Percentiles rank a stretch among this genome's conserved stretches.
Conservation (phyloP, 2,329 filamentous ascomycete species). For the Penicillium sp. region DNA sequence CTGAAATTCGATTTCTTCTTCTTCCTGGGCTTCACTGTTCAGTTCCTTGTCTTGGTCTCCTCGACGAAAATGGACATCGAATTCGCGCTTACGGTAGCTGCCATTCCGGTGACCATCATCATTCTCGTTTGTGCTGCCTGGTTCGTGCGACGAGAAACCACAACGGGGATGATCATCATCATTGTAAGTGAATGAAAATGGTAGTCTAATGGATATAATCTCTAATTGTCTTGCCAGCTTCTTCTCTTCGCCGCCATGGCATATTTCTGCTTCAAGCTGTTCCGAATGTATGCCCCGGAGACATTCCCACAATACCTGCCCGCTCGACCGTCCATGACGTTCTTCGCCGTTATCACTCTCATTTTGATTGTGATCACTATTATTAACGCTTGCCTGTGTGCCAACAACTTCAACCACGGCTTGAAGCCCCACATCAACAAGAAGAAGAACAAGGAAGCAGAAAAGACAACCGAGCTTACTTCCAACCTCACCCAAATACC, state of each 20-base stretch:
- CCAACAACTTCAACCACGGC: constrained; percentile 84
- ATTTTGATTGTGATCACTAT: constrained; percentile 87
- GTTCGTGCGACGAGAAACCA: constrained; percentile 81
- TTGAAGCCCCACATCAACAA: constrained; percentile 80
- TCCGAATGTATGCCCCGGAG: constrained; percentile 79
- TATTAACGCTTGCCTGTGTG: constrained; percentile 79
- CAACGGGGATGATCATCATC: constrained; percentile 70
- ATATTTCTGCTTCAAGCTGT: constrained; percentile 98
- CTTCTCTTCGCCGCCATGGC: constrained; percentile 85
- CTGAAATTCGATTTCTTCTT: constrained; percentile 99
- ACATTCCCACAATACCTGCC: constrained; percentile 66
- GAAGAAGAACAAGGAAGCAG: constrained; percentile 52
- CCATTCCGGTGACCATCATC: constrained; percentile 84
- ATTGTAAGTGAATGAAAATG: constrained; percentile 55
- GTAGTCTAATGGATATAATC: constrained; percentile 2
- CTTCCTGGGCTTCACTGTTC: constrained; percentile 97
- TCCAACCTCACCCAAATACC: constrained; percentile 39
- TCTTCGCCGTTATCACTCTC: constrained; percentile 91
- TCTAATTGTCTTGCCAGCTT: constrained; percentile 45
- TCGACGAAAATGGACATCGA: constrained; percentile 68
- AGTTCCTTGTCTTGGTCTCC: constrained; percentile 91
- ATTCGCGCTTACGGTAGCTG: constrained; percentile 81
- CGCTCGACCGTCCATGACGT: constrained; percentile 80
- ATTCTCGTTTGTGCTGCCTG: constrained; percentile 83
- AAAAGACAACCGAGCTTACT: constrained; percentile 45